Conservation (phyloP, 495 filamentous ascomycete genomes). For the Penicillium flavigenum region DNA sequence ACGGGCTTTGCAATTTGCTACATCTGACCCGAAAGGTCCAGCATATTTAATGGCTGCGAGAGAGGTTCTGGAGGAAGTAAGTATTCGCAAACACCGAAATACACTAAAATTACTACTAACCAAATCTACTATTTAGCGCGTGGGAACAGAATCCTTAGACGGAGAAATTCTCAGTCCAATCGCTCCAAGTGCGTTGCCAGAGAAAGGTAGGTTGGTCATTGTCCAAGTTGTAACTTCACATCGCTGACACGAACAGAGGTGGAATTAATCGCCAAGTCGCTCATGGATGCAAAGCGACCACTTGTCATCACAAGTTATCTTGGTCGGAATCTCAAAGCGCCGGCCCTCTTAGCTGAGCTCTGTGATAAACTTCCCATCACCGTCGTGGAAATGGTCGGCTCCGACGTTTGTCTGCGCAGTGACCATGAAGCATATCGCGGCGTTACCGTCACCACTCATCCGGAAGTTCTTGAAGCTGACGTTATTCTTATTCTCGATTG, state of each 20-base stretch:
- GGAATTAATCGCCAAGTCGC: conserved; percentile 60
- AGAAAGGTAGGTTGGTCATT: conserved; percentile 36
- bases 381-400: conserved; percentile 81
- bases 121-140: conserved; percentile 40
- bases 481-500: conserved; percentile 84
- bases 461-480: conserved; percentile 53
- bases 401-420: conserved; percentile 86
- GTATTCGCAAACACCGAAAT: conserved; percentile 43
- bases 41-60: conserved; percentile 78
- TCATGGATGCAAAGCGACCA: conserved; percentile 68
- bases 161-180: conserved; percentile 71
- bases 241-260: conserved; percentile 35
- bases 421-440: conserved; percentile 71
- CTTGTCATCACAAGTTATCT: conserved; percentile 75
- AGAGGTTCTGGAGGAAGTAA: conserved; percentile 86
- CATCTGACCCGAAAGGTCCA: conserved; percentile 72
- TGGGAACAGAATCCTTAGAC: conserved; percentile 43
- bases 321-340: conserved; percentile 66
- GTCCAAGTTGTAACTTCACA: not conserved
- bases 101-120: not conserved
- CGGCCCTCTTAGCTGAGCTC: conserved; percentile 68
- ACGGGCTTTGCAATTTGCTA: conserved; percentile 79
- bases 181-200: conserved; percentile 66
- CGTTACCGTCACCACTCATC: conserved; percentile 58
- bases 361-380: conserved; percentile 72